Conservation (phyloP, 2,329 filamentous ascomycete species). For the Penicillium sp. region DNA sequence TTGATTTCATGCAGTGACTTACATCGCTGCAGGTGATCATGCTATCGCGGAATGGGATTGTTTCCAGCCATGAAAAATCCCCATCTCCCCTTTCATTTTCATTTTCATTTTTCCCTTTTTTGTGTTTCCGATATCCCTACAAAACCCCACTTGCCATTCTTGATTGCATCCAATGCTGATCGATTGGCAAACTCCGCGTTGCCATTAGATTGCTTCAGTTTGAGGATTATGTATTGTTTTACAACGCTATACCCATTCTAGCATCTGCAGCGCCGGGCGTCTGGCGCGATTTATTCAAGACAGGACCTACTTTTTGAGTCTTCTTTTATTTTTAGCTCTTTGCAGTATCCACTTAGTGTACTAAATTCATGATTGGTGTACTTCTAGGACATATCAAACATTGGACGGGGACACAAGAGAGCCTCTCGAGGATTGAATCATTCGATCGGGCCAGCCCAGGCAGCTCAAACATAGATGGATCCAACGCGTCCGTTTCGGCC, state of each 20-base stretch:
- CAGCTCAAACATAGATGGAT: background rate
- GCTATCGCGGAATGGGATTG: background rate
- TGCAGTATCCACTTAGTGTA: background rate
- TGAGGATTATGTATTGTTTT: constrained; percentile 17
- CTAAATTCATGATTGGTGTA: background rate
- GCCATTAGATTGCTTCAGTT: constrained; percentile 14
- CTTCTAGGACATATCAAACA: too few species aligned
- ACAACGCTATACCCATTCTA: constrained; percentile 26
- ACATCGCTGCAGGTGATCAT: constrained; percentile 20
- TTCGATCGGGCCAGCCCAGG: background rate
- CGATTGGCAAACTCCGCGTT: constrained; percentile 4
- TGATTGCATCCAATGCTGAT: constrained; percentile 4
- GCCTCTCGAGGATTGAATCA: background rate
- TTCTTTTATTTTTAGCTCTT: background rate
- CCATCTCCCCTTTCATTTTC: constrained; percentile 1
- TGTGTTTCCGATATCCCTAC: background rate
- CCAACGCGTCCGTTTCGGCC: background rate
- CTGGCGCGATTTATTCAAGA: constrained; percentile 18
- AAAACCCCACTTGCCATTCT: background rate
- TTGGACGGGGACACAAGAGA: too few species aligned
- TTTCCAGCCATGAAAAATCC: constrained; percentile 2
- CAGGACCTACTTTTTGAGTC: background rate
- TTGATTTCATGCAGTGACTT: constrained; percentile 10
- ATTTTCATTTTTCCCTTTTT: background rate
- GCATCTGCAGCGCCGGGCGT: constrained; percentile 22